These are phyloP conservation scores for Rhynchosporium secalis DNA, from an alignment of 2,329 filamentous ascomycete species.

Conservation along the genomic window DNA sequence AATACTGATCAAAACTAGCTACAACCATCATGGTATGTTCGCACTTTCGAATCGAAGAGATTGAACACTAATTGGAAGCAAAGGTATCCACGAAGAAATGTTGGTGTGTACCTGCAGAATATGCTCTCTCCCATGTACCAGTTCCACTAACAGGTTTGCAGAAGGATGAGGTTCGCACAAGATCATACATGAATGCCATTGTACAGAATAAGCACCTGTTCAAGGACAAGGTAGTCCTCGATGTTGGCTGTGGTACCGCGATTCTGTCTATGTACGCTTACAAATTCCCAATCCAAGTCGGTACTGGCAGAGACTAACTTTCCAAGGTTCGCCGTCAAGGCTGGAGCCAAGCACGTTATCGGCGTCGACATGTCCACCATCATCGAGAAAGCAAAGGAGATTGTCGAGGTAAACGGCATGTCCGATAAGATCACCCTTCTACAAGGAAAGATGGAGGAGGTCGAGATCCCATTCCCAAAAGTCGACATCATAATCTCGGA, in stretches of 20 bases:
- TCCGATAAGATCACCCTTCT: constrained; percentile 94
- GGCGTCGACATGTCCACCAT: constrained; percentile 99
- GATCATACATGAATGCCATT: constrained; percentile 96
- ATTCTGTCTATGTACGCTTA: constrained; percentile 92
- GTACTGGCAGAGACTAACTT: constrained; percentile 20
- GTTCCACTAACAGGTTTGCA: constrained; percentile 43
- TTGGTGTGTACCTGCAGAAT: constrained; percentile 63
- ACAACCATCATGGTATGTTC: constrained; percentile 91
- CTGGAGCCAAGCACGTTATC: constrained; percentile 97
- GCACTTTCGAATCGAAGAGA: constrained; percentile 19
- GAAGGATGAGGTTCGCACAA: constrained; percentile 98
- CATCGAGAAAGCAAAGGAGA: constrained; percentile 96
- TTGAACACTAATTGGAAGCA: constrained; percentile 39
- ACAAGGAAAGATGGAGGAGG: constrained; percentile 99
- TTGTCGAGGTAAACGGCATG: constrained; percentile 89
- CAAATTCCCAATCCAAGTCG: constrained; percentile 25
- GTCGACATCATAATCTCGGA: constrained; percentile 99
- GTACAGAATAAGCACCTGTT: constrained; percentile 95
- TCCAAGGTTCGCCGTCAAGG: constrained; percentile 88
- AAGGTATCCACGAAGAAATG: constrained; percentile 97
- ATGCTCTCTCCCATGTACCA: constrained; percentile 21
- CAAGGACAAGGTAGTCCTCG: constrained; percentile 90
- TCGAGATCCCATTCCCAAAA: constrained; percentile 86
- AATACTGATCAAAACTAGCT: constrained; percentile 56
- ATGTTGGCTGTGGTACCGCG: constrained; percentile 95